Base-by-base conservation (phyloP, 306 rosid genomes). In the Gynostemma pentaphyllum region DNA sequence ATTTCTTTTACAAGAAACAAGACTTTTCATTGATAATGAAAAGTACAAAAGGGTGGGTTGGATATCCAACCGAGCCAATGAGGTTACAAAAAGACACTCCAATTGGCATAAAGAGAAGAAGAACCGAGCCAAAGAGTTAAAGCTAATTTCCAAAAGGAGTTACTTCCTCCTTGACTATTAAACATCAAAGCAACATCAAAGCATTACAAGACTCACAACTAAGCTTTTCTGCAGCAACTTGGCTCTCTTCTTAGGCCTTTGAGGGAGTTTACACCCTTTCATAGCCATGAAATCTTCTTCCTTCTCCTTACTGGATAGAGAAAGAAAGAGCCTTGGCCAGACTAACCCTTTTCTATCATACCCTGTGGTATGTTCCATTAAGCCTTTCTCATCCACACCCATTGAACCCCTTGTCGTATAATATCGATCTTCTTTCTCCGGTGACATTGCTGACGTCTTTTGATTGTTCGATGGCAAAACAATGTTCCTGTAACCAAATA, bases 281-380 rank as follows among this genome's bases (percentile, higher is more conserved):
- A 82, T 82, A 44, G 87, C 84, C 79, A 82, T 67, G 69, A 82
- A 82, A 73, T 82, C 87, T 66, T 79, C 84, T 70, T 82, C 84
- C 68, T 82, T 82, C 56, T 82, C 87, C 44, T 79, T 82, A 59
- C 80, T 79, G 18, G 87, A 79, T 44, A 82, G 67, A 44, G 87
- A 73, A n/a, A 82, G 45, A 29, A 74, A 68, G 48, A 82, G 62
- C 67, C 75, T 82, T 29, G 87, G 87, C 87, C 87, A 82, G 42
- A 76, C 76, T 40, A 51, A 21, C 47, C 54, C 54, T 60, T 69
- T 72, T 37, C 66, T 73, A 13, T 67, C 78, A 21, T 78, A 68
- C 65, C 74, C 73, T n/a, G 41, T 62, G 56, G 68, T 52, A 14
- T 64, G 46, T 37, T 75, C 83, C 29, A 82, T 45, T 73, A 73